Conservation (phyloP, 2,329 filamentous ascomycete genomes). For the Davidsoniella virescens region DNA sequence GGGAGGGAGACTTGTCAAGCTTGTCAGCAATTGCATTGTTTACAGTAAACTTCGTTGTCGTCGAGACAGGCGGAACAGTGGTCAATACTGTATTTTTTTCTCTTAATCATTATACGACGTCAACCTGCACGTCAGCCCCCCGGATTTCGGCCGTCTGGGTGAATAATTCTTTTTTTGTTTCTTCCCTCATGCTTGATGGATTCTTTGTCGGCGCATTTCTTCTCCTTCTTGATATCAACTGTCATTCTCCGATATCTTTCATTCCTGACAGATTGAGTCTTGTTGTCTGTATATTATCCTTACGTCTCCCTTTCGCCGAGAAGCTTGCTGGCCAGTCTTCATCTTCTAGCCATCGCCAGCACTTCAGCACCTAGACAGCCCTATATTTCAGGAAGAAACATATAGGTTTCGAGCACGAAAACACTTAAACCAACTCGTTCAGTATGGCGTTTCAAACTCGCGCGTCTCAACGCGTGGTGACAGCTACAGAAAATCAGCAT, state of each 20-base stretch:
- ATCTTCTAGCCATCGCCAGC: not conserved
- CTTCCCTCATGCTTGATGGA: not conserved
- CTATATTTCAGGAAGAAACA: not conserved
- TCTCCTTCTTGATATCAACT: not conserved
- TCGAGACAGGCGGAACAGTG: too few relatives aligned
- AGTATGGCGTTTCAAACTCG: constrained; percentile 12
- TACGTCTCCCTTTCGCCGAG: too few relatives aligned
- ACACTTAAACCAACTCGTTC: too few relatives aligned
- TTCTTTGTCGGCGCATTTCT: not conserved
- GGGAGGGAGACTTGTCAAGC: too few relatives aligned
- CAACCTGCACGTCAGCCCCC: constrained; percentile 1
- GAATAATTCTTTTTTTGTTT: not conserved
- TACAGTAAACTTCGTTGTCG: too few relatives aligned
- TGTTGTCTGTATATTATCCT: too few relatives aligned
- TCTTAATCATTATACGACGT: too few relatives aligned
- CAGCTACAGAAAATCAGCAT: constrained; percentile 1
- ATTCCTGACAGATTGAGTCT: not conserved
- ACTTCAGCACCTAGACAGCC: not conserved
- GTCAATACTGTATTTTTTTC: too few relatives aligned
- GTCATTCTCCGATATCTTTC: not conserved
- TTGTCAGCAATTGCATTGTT: too few relatives aligned
- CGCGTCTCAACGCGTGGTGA: constrained; percentile 7
- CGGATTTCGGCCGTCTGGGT: not conserved
- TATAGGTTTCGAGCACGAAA: not conserved
- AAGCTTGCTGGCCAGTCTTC: not conserved